phyloP scores from a whole-genome alignment of 768 basidiomycete genomes.

The Boletellus ananiceps region DNA sequence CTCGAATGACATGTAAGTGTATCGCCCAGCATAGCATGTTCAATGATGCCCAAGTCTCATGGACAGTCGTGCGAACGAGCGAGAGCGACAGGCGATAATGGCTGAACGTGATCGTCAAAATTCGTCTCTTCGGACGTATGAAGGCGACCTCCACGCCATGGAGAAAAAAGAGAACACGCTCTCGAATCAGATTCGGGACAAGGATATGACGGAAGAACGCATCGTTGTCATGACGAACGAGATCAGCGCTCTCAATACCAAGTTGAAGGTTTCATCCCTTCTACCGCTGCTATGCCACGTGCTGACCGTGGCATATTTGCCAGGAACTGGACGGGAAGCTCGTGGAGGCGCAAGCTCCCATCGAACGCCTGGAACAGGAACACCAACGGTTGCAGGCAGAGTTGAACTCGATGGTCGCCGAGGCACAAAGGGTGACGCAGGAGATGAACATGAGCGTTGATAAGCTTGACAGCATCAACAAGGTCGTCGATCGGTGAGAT shows the following conservation, averaged over 20 bases:
- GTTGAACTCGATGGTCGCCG: conserved; percentile 42
- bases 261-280: conserved; percentile 44
- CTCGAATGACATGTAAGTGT: conserved; percentile 36
- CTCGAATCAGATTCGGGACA: conserved; percentile 55
- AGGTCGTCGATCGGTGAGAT: conserved; percentile 57
- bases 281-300: not conserved
- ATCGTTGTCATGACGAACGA: conserved; percentile 59
- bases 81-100: conserved; percentile 52
- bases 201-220: conserved; percentile 48
- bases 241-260: conserved; percentile 38
- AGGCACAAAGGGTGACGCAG: conserved; percentile 54
- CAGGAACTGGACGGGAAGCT: conserved; percentile 66
- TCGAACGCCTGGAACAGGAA: conserved; percentile 56
- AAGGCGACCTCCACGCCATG: conserved; percentile 58
- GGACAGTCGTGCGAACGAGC: conserved; percentile 60
- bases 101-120: conserved; percentile 62
- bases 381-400: conserved; percentile 48
- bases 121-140: conserved; percentile 46
- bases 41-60: not conserved
- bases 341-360: conserved; percentile 56
- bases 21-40: not conserved
- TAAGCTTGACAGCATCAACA: conserved; percentile 55
- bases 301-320: not conserved
- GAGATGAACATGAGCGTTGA: conserved; percentile 65
- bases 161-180: conserved; percentile 59